Conservation (phyloP, 441 rosid species). For the Sinapis alba region DNA sequence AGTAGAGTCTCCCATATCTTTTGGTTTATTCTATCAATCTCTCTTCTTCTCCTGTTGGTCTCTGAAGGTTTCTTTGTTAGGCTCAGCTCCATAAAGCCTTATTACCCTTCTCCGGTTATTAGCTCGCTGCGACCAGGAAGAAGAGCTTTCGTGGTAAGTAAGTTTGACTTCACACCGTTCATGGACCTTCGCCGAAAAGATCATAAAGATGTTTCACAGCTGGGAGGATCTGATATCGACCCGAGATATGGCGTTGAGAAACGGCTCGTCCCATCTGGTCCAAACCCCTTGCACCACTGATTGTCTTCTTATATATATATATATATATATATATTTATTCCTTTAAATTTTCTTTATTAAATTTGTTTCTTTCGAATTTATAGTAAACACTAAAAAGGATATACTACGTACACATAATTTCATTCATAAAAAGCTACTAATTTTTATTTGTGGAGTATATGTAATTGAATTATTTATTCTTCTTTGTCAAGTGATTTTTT, state of each 20-base stretch:
- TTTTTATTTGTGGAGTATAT: background rate
- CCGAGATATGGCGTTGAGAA: slow-evolving; percentile 56
- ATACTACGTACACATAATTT: background rate
- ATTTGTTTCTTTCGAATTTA: background rate
- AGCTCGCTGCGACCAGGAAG: slow-evolving; percentile 29
- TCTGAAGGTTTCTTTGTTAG: background rate
- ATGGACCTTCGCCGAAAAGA: slow-evolving; percentile 20
- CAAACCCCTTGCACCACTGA: slow-evolving; percentile 90
- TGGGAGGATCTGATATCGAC: slow-evolving; percentile 44
- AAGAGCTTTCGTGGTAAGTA: slow-evolving; percentile 38
- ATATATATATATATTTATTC: background rate
- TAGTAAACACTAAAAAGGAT: background rate
- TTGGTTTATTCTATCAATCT: slow-evolving; percentile 16
- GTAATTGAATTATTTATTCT: slow-evolving; percentile 5
- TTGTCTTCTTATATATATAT: background rate
- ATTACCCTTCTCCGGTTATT: background rate
- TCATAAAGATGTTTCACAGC: slow-evolving; percentile 22
- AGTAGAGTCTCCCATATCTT: slow-evolving; percentile 20
- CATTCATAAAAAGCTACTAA: background rate
- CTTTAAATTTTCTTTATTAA: background rate
- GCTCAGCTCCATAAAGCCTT: background rate
- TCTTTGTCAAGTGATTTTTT: slow-evolving; percentile 8
- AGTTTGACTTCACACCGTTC: slow-evolving; percentile 57
- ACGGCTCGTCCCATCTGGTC: slow-evolving; percentile 80
- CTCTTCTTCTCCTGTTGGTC: slow-evolving; percentile 28